phyloP scores from a whole-genome alignment of 192 early-diverging fungal genomes.

The Umbelopsis ramanniana region DNA sequence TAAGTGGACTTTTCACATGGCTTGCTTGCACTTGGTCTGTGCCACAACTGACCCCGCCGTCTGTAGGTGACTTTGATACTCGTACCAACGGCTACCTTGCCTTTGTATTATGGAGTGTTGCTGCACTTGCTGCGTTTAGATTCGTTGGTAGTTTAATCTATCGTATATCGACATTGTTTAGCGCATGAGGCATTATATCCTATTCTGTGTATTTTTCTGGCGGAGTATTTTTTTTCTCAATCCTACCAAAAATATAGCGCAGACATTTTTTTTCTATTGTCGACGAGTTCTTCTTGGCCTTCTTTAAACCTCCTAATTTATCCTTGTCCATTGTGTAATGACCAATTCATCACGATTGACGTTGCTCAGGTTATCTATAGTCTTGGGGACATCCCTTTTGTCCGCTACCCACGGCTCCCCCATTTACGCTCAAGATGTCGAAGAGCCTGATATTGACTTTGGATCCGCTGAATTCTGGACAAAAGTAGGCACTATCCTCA shows the following conservation, averaged over 20 bases:
- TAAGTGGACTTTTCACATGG: constrained; percentile 14
- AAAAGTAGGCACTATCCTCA: constrained; percentile 19
- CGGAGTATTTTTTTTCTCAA: background rate
- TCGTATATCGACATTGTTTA: constrained; percentile 46
- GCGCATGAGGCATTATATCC: background rate
- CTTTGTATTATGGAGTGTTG: constrained; percentile 89
- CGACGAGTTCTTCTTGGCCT: background rate
- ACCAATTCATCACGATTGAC: constrained; percentile 6
- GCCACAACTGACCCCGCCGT: background rate
- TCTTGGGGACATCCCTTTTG: background rate
- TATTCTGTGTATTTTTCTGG: background rate
- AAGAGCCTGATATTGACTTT: constrained; percentile 1
- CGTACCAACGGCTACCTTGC: constrained; percentile 63
- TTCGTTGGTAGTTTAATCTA: constrained; percentile 77
- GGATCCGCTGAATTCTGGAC: constrained; percentile 25
- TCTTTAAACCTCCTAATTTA: background rate
- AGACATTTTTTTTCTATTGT: background rate
- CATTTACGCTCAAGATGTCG: background rate
- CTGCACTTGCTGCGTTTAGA: constrained; percentile 68
- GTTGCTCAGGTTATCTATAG: background rate
- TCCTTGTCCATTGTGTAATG: background rate
- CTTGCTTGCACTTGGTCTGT: constrained; percentile 46
- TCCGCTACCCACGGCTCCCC: background rate
- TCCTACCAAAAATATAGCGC: background rate
- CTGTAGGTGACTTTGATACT: constrained; percentile 29